Evolutionary conservation across 768 basidiomycete genomes (phyloP).

Genomic region (Auricularia auricula-judae): DNA sequence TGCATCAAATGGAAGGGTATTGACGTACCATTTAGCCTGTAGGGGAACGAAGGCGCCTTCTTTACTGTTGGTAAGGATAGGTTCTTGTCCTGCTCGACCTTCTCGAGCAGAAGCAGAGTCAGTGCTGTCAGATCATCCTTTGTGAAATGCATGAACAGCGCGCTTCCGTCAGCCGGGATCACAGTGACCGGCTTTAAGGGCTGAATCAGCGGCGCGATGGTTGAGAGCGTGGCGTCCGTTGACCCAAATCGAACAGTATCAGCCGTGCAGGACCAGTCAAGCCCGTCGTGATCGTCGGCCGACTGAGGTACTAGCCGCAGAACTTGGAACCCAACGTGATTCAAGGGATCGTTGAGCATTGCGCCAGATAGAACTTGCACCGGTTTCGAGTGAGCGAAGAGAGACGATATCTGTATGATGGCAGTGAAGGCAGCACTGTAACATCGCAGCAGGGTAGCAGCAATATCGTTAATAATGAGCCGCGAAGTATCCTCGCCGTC

Average conservation of each 20-base stretch:
- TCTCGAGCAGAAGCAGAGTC: neutral
- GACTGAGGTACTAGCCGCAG: neutral
- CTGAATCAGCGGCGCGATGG: neutral
- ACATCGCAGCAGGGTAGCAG: neutral
- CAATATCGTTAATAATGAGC: neutral
- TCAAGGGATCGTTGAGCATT: neutral
- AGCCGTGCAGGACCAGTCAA: neutral
- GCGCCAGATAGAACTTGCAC: neutral
- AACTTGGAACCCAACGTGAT: neutral
- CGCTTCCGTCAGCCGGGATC: neutral
- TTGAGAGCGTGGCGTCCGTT: neutral
- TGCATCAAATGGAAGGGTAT: no score
- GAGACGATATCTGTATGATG: neutral
- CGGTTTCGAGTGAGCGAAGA: neutral
- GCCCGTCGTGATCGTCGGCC: neutral
- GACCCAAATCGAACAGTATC: neutral
- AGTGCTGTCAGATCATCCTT: neutral
- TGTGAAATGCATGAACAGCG: neutral
- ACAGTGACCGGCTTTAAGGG: neutral
- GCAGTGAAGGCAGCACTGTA: neutral
- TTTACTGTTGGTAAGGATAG: no score
- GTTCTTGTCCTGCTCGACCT: neutral
- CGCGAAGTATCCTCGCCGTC: no score
- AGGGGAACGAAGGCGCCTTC: no score
- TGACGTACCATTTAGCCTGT: no score